These are phyloP conservation scores for Omphalotus guepiniiformis DNA, from an alignment of 768 basidiomycete genomes.

Conservation along the genomic window DNA sequence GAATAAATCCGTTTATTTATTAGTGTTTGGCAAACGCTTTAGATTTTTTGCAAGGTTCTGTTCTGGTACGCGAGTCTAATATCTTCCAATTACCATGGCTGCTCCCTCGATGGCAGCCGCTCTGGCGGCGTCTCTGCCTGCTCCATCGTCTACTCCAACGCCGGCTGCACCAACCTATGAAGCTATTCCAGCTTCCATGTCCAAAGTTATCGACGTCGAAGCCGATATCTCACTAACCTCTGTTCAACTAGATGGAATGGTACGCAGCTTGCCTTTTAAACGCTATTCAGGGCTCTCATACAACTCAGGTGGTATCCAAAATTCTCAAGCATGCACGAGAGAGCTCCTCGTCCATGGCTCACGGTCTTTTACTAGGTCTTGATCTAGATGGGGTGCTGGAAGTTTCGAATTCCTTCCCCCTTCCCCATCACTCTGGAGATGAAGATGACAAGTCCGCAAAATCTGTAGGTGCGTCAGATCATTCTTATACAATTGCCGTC, in stretches of 20 bases:
- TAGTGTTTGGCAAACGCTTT: conserved; percentile 26
- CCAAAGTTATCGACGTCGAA: conserved; percentile 91
- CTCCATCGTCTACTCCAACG: conserved; percentile 54
- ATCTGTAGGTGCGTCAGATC: conserved; percentile 52
- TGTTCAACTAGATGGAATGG: conserved; percentile 86
- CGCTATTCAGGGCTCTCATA: conserved; percentile 1
- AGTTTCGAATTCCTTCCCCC: conserved; percentile 85
- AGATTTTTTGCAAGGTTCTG: conserved; percentile 19
- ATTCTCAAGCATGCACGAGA: conserved; percentile 92
- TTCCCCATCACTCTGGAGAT: conserved; percentile 68
- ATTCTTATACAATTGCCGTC: conserved; percentile 7
- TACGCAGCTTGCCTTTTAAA: conserved; percentile 31
- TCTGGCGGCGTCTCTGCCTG: conserved; percentile 78
- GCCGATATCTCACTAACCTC: conserved; percentile 75
- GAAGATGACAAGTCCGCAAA: conserved; percentile 84
- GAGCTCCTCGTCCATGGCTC: conserved; percentile 62
- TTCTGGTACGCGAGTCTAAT: too few relatives aligned
- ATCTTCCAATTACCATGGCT: conserved; percentile 41
- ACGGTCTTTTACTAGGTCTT: conserved; percentile 85
- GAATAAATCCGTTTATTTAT: conserved; percentile 19
- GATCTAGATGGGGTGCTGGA: conserved; percentile 90
- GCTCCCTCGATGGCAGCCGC: conserved; percentile 91
- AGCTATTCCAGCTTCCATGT: conserved; percentile 88
- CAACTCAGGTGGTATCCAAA: conserved; percentile 78
- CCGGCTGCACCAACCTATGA: conserved; percentile 72